Percentiles rank a stretch among this genome's conserved stretches.
These are phyloP conservation scores for Penicillium digitatum DNA, from an alignment of 2,329 filamentous ascomycete genomes.

Conservation along the genomic window DNA sequence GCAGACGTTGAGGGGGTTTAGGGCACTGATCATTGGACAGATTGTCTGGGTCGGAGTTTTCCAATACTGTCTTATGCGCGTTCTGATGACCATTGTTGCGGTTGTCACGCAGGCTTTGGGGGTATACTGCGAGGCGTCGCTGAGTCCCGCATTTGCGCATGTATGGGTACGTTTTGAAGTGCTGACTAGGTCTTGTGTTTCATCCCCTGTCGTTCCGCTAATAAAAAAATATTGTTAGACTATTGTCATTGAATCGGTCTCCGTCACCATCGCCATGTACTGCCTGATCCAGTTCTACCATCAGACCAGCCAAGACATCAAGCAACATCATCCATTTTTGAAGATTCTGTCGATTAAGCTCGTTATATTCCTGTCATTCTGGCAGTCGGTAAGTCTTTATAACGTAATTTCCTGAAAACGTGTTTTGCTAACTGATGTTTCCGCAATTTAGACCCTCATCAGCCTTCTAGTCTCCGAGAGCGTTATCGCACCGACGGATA, in stretches of 20 bases:
- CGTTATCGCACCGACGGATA: slow-evolving; percentile 58
- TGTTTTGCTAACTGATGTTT: not conserved
- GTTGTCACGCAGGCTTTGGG: slow-evolving; percentile 67
- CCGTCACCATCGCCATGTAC: slow-evolving; percentile 82
- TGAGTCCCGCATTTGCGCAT: slow-evolving; percentile 74
- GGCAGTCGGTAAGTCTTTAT: slow-evolving; percentile 59
- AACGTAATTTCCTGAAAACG: not conserved
- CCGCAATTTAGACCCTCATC: slow-evolving; percentile 49
- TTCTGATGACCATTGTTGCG: slow-evolving; percentile 73
- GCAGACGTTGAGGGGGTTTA: not conserved
- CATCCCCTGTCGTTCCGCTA: not conserved
- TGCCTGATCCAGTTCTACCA: slow-evolving; percentile 83
- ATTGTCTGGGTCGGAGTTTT: slow-evolving; percentile 72
- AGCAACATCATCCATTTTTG: slow-evolving; percentile 66
- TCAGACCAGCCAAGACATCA: slow-evolving; percentile 66
- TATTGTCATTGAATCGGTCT: slow-evolving; percentile 64
- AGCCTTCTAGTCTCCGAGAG: slow-evolving; percentile 60
- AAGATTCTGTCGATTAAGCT: slow-evolving; percentile 86
- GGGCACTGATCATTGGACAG: slow-evolving; percentile 13
- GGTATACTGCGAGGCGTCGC: slow-evolving; percentile 73
- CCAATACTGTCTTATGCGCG: slow-evolving; percentile 79
- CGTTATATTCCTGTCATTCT: slow-evolving; percentile 87
- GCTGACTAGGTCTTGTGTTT: not conserved
- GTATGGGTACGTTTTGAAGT: slow-evolving; percentile 60
- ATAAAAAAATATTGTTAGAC: slow-evolving; percentile 42